Conservation (phyloP, 2,329 filamentous ascomycete species). For the Hymenoscyphus repandus region DNA sequence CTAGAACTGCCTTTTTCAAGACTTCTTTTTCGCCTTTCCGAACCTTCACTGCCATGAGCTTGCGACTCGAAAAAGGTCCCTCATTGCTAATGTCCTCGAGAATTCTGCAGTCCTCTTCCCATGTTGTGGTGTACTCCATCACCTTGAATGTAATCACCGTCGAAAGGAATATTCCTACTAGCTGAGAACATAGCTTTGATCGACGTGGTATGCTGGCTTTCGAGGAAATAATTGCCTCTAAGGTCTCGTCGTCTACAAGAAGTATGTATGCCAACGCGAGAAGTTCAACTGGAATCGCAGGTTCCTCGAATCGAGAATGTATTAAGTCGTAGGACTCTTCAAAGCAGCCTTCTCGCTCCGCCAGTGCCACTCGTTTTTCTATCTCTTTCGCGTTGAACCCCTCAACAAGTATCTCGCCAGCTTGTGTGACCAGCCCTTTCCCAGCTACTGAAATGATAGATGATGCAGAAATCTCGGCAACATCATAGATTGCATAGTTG, state of each 20-base stretch:
- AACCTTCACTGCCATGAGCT: slow-evolving; percentile 52
- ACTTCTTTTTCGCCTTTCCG: slow-evolving; percentile 61
- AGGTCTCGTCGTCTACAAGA: slow-evolving; percentile 34
- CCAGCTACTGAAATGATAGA: slow-evolving; percentile 36
- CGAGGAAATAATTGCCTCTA: slow-evolving; percentile 34
- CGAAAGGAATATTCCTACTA: slow-evolving; percentile 36
- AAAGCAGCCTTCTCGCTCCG: slow-evolving; percentile 50
- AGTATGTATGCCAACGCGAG: slow-evolving; percentile 40
- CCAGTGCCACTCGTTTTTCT: slow-evolving; percentile 34
- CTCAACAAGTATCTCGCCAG: slow-evolving; percentile 9
- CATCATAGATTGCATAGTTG: slow-evolving; percentile 60
- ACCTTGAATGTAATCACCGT: slow-evolving; percentile 36
- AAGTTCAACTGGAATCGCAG: slow-evolving; percentile 31
- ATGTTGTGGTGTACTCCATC: slow-evolving; percentile 46
- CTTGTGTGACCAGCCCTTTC: slow-evolving; percentile 5
- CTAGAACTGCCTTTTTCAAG: slow-evolving; percentile 40
- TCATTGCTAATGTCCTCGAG: slow-evolving; percentile 31
- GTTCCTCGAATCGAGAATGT: slow-evolving; percentile 23
- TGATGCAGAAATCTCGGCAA: slow-evolving; percentile 55
- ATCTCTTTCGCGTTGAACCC: slow-evolving; percentile 25
- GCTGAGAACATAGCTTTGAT: slow-evolving; percentile 38
- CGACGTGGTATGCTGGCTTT: slow-evolving; percentile 29
- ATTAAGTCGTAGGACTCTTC: slow-evolving; percentile 56
- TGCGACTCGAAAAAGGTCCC: slow-evolving; percentile 30
- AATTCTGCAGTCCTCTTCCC: slow-evolving; percentile 40